Conservation (phyloP, 345 rosid genomes). For the Populus ilicifolia region DNA sequence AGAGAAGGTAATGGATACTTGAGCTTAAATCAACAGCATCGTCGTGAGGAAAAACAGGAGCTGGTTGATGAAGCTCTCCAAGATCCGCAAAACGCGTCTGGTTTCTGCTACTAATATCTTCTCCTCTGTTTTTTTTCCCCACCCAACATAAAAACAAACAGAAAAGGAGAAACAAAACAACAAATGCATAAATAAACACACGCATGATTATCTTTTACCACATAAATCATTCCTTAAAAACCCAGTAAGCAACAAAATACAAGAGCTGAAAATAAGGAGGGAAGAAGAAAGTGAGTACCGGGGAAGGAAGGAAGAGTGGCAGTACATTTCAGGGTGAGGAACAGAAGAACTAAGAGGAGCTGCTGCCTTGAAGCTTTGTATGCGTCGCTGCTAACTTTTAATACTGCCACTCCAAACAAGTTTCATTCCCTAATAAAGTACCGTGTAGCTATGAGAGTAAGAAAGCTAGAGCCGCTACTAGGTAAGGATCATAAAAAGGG, state of each 20-base stretch:
- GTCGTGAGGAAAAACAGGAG: slow-evolving; percentile 53
- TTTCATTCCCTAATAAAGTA: background rate
- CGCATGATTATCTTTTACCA: background rate
- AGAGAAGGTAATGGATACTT: slow-evolving; percentile 40
- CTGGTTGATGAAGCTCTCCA: slow-evolving; percentile 78
- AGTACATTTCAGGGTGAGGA: slow-evolving; percentile 50
- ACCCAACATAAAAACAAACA: background rate
- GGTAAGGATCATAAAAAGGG: background rate
- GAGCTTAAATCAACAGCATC: slow-evolving; percentile 72
- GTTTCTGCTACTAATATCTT: slow-evolving; percentile 35
- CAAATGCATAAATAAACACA: background rate
- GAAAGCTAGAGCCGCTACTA: too few species aligned
- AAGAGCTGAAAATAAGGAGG: background rate
- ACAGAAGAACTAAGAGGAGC: slow-evolving; percentile 10
- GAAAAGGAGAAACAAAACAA: slow-evolving; percentile 1
- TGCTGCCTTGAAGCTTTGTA: slow-evolving; percentile 71
- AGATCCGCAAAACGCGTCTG: slow-evolving; percentile 50
- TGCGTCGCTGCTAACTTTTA: background rate
- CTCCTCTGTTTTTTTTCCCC: slow-evolving; percentile 32
- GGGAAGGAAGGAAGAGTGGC: slow-evolving; percentile 63
- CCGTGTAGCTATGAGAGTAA: background rate
- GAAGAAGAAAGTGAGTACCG: slow-evolving; percentile 36
- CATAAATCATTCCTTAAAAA: background rate
- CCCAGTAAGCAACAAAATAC: background rate
- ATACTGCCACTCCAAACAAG: background rate